Conservation (phyloP, 306 rosid genomes). For the Castanopsis chinensis region DNA sequence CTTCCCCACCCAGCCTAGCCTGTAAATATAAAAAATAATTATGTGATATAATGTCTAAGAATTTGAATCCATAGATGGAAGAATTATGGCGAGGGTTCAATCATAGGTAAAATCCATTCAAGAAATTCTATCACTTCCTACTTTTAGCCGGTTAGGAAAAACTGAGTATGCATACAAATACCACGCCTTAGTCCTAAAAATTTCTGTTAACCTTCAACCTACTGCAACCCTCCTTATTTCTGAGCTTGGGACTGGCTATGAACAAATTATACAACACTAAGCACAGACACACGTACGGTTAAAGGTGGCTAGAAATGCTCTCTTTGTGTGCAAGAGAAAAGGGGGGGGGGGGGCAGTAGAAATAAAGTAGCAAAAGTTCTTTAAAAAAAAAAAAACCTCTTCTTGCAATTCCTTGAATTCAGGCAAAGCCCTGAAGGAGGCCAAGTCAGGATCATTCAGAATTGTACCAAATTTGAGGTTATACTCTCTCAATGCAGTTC, state of each 20-base stretch:
- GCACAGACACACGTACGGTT: too few species aligned
- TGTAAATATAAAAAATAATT: conserved; percentile 30
- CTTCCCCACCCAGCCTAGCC: conserved; percentile 97
- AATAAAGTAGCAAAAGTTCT: conserved; percentile 10
- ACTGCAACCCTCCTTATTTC: too few species aligned
- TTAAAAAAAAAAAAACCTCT: conserved; percentile 56
- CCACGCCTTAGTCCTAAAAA: too few species aligned
- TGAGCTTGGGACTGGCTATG: too few species aligned
- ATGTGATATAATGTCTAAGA: background rate
- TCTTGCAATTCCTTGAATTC: conserved; percentile 92
- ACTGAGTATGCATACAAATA: background rate
- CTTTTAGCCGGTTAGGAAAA: background rate
- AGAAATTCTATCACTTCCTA: conserved; percentile 3
- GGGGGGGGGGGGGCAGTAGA: background rate
- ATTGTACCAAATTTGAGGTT: conserved; percentile 88
- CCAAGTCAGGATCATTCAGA: conserved; percentile 96
- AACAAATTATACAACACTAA: too few species aligned
- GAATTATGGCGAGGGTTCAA: conserved; percentile 4
- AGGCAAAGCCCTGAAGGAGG: conserved; percentile 93
- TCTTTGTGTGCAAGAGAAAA: background rate
- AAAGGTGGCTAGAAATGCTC: background rate
- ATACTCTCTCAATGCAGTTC: conserved; percentile 82
- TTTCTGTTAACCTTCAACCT: too few species aligned
- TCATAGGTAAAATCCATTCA: background rate
- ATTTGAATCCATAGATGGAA: conserved; percentile 9